Evolutionary conservation across 129 eudicot genomes (phyloP).

Genomic region (Flaveria ramosissima): DNA sequence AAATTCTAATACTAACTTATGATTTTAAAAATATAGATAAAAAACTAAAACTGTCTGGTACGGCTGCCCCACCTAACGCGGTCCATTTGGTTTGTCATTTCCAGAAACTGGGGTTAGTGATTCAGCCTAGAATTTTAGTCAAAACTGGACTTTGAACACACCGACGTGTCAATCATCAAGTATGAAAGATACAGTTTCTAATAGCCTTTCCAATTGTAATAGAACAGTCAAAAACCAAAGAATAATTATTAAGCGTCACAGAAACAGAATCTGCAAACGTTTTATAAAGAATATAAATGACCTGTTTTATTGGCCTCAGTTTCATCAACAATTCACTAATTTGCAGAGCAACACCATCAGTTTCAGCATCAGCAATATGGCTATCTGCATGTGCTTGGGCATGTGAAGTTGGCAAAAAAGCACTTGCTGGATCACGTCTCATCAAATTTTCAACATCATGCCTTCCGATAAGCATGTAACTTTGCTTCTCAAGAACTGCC

Average conservation of each 20-base stretch:
- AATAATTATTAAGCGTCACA: neutral
- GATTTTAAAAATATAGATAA: neutral
- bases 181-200: neutral
- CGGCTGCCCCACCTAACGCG: neutral
- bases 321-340: conserved; percentile 72
- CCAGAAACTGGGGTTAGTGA: neutral
- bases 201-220: conserved; percentile 3
- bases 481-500: conserved; percentile 99
- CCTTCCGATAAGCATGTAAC: conserved; percentile 98
- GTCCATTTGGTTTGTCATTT: neutral
- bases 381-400: conserved; percentile 45
- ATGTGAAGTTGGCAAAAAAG: conserved; percentile 66
- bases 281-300: conserved; percentile 6
- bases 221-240: neutral
- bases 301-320: conserved; percentile 98
- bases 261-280: neutral
- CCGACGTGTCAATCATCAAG: neutral
- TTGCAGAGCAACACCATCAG: conserved; percentile 62
- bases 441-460: conserved; percentile 85
- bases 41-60: neutral
- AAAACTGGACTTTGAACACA: neutral
- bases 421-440: conserved; percentile 89
- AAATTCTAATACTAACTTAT: neutral
- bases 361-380: conserved; percentile 54
- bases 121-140: neutral